phyloP scores from a whole-genome alignment of 1,284 basidiomycete species.

The Cerrena zonata region DNA sequence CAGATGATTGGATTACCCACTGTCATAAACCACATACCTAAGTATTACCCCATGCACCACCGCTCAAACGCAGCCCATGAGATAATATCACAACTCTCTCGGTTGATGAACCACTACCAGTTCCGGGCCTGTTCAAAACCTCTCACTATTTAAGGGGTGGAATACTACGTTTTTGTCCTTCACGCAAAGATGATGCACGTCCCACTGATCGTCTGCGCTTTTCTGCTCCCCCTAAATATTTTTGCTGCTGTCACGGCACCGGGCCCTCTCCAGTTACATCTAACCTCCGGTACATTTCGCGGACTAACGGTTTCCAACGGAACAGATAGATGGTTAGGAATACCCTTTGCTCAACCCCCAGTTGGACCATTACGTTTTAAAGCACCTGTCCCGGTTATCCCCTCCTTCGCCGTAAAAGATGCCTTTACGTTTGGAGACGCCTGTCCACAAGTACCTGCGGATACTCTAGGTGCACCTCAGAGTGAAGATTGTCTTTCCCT shows the following conservation, averaged over 20 bases:
- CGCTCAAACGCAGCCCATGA: no score
- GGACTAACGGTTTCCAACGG: constrained; percentile 37
- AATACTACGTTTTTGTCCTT: no score
- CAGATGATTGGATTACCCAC: no score
- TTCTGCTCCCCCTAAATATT: neutral
- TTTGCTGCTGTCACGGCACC: neutral
- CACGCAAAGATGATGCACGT: no score
- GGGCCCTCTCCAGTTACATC: constrained; percentile 29
- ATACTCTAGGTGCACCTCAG: constrained; percentile 41
- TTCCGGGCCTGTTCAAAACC: no score
- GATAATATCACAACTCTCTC: no score
- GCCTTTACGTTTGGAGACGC: constrained; percentile 51
- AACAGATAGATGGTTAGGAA: constrained; percentile 53
- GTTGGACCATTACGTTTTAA: constrained; percentile 50
- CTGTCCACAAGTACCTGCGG: constrained; percentile 44
- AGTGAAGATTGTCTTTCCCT: constrained; percentile 53
- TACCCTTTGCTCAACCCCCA: constrained; percentile 63
- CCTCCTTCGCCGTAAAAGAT: constrained; percentile 30
- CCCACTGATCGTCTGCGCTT: no score
- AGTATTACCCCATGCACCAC: no score
- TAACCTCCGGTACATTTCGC: constrained; percentile 42
- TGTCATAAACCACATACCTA: no score
- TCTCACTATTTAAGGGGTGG: no score
- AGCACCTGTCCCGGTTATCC: constrained; percentile 48
- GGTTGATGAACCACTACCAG: no score